A percentile compares a stretch with the other conserved stretches of the same genome.
Conservation (phyloP, 352 stramenopile genomes). For the Phytophthora crassamura region DNA sequence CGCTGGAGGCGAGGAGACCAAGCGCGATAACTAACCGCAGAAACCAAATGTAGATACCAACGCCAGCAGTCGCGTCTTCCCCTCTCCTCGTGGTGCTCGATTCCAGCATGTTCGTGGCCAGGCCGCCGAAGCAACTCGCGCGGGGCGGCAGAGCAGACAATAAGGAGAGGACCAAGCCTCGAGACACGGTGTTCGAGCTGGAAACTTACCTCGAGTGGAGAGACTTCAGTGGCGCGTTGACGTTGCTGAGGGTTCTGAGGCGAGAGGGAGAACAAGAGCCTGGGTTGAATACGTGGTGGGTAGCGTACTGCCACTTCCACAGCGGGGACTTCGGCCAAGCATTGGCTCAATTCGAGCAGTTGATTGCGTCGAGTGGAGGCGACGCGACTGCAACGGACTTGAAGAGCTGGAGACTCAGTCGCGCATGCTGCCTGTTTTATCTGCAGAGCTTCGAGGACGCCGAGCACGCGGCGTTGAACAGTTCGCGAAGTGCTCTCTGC, state of each 20-base stretch:
- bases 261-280: constrained; percentile 34
- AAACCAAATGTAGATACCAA: constrained; percentile 33
- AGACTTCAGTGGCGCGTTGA: constrained; percentile 59
- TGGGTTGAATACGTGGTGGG: constrained; percentile 64
- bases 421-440: constrained; percentile 65
- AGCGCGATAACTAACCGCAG: constrained; percentile 20
- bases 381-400: constrained; percentile 20
- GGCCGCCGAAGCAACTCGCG: constrained; percentile 7
- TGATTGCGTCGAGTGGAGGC: constrained; percentile 35
- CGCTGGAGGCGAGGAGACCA: constrained; percentile 31
- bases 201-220: constrained; percentile 48
- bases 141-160: neutral
- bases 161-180: constrained; percentile 2
- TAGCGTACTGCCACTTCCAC: constrained; percentile 77
- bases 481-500: constrained; percentile 50
- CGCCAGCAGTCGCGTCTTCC: constrained; percentile 6
- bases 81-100: neutral
- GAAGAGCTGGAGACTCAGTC: constrained; percentile 54
- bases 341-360: constrained; percentile 55
- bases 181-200: constrained; percentile 41
- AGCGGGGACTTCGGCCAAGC: constrained; percentile 51
- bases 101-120: constrained; percentile 31
- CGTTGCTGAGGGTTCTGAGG: constrained; percentile 38
- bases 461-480: constrained; percentile 56
- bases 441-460: constrained; percentile 53